Evolutionary conservation across 1,284 basidiomycete species (phyloP).

Genomic region (Inonotus hispidus): DNA sequence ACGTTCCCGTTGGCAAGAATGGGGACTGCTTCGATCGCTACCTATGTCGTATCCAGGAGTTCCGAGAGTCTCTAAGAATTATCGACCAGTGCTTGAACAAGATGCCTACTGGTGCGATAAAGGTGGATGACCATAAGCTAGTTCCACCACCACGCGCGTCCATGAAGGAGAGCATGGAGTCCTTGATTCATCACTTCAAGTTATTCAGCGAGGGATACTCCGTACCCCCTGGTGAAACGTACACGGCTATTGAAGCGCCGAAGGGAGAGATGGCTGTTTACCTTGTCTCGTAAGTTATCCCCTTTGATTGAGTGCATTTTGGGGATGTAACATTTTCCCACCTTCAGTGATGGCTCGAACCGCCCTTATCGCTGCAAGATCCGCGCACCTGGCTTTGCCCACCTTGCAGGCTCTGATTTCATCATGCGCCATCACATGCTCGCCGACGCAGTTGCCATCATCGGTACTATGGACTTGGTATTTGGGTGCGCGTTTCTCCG

Average conservation of each 20-base stretch:
- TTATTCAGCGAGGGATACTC: slow-evolving; percentile 96
- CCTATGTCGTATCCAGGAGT: slow-evolving; percentile 96
- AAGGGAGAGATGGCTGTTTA: slow-evolving; percentile 99
- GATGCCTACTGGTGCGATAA: slow-evolving; percentile 91
- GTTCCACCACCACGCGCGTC: slow-evolving; percentile 94
- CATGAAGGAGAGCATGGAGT: slow-evolving; percentile 99
- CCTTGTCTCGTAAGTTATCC: slow-evolving; percentile 70
- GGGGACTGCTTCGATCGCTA: slow-evolving; percentile 98
- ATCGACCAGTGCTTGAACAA: slow-evolving; percentile 95
- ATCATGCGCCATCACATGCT: slow-evolving; percentile 94
- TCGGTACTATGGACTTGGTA: slow-evolving; percentile 89
- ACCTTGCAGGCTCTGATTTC: slow-evolving; percentile 89
- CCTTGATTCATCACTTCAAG: slow-evolving; percentile 98
- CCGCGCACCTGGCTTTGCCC: slow-evolving; percentile 90
- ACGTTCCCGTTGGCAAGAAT: slow-evolving; percentile 92
- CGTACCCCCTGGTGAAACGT: slow-evolving; percentile 97
- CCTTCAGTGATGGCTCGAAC: slow-evolving; percentile 76
- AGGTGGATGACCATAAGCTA: slow-evolving; percentile 97
- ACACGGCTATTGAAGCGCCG: slow-evolving; percentile 95
- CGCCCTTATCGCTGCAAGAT: slow-evolving; percentile 94
- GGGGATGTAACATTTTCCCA: not conserved
- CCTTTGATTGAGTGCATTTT: not conserved
- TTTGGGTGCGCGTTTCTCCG: slow-evolving; percentile 62
- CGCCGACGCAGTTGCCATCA: slow-evolving; percentile 89
- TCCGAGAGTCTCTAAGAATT: slow-evolving; percentile 91